Evolutionary conservation across 2,329 filamentous ascomycete genomes (phyloP), one percentile per base, ranked within the genome.

Genomic region (Botryosphaeria dothidea): DNA sequence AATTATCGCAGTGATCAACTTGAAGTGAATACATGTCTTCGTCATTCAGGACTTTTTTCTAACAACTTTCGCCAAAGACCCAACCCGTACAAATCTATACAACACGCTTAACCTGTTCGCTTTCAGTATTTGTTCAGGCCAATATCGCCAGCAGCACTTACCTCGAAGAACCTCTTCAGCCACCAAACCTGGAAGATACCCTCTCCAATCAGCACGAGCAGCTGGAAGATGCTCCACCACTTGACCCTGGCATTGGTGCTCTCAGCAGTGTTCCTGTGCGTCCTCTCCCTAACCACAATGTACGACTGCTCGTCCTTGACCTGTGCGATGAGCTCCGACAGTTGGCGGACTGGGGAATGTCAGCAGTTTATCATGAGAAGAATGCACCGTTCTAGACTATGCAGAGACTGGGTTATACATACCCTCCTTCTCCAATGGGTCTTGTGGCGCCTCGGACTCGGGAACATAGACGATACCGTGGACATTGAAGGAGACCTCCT

Each of bases 111-210:
- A 91, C 88, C 78, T 80, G 68, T 67, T 64, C 68, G 66, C 70
- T 6, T 69, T 74, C 67, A 74, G 69, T 66, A 72, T n/a, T 46
- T 8, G 27, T n/a, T 51, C 43, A 54, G 67, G 68, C 64, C 51
- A 60, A 41, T 6, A 25, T 51, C 11, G 6, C 27, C 7, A 64
- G 69, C 56, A 66, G 67, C 71, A 69, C 80, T 68, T 76, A 89
- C 88, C 88, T 97, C 93, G 76, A 97, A 97, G 86, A 99, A 99
- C 76, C 95, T 88, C 83, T 96, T 95, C 78, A 99, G 81, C 93
- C 95, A 99, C 94, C 95, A 99, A 70, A 99, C 94, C 83, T 99
- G 95, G 85, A 99, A 99, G 70, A 97, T 83, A 67, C 93, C 95
- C 83, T 98, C 92, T 73, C 91, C 93, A 70, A 96, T 85, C 68